Evolutionary conservation across 169 alveolate genomes (phyloP), one percentile per base, ranked within the genome.

Genomic region (Eimeria maxima): DNA sequence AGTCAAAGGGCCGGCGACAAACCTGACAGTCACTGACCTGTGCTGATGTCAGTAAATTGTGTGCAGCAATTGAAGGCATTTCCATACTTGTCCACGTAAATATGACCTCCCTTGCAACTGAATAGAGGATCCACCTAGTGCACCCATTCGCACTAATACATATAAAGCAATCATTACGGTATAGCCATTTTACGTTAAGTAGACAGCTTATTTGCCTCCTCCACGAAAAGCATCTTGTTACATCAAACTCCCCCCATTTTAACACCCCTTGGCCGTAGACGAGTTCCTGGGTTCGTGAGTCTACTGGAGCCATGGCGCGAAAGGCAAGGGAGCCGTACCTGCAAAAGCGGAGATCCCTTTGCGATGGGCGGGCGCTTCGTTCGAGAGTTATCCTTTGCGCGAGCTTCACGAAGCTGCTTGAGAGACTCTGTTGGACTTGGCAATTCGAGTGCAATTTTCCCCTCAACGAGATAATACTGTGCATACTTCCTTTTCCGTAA

Each of bases 31-130:
- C 14, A 67, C 55, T 33, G 24, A 95, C 96, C 96, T 42, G 97
- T 89, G 67, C 86, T 67, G 22, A 95, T 95, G 55, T 95, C 97
- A 38, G 97, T 89, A 74, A 57, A 95, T 69, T 76, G 89, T 29
- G 97, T 95, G 53, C 86, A 71, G 93, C 81, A 81, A 45, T 95
- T 95, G 91, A 74, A 95, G 50, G 97, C 97, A 74, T 95, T 95
- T 47, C 94, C 88, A 4, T 50, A 57, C 7, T 65, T 24, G 81
- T 95, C 97, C 38, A 95, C 95, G 94, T 78, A 95, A 27, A 95
- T 95, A 22, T 55, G 73, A 16, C 95, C 95, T 7, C 93, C 93
- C 45, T 95, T 95, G 53, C 22, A 24, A 27, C 90, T 87, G 81
- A 95, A 95, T 33, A 90, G 83, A 3, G 97, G 94, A 73, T 95